Evolutionary conservation across 345 rosid species (phyloP).

Genomic region (Pistacia atlantica): DNA sequence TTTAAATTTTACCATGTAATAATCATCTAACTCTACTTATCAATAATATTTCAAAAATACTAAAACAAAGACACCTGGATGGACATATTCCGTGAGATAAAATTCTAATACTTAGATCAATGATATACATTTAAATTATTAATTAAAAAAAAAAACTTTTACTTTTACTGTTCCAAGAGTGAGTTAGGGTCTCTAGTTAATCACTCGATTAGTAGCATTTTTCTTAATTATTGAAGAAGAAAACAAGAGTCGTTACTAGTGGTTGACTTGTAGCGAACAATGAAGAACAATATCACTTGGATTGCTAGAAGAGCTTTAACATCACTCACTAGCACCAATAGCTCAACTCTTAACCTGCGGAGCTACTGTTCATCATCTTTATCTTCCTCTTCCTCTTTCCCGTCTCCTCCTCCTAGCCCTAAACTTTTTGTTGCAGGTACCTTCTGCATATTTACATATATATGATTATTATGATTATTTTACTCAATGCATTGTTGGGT

Average conservation of each 20-base stretch:
- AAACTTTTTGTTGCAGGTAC: conserved; percentile 72
- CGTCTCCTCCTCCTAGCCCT: conserved; percentile 40
- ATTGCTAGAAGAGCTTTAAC: conserved; percentile 28
- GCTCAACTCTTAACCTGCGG: conserved; percentile 14
- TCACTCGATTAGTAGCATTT: background rate
- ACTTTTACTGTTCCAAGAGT: too few relatives aligned
- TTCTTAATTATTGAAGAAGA: background rate
- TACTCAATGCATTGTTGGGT: conserved; percentile 13
- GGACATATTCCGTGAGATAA: too few relatives aligned
- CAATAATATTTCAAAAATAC: too few relatives aligned
- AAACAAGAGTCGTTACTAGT: background rate
- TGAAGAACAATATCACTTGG: conserved; percentile 24
- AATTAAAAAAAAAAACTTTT: too few relatives aligned
- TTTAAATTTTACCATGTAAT: too few relatives aligned
- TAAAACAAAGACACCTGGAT: too few relatives aligned
- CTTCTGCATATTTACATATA: background rate
- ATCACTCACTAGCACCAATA: background rate
- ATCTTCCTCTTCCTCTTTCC: conserved; percentile 7
- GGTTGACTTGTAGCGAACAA: background rate
- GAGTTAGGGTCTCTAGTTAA: too few relatives aligned
- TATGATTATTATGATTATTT: background rate
- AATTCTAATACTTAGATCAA: too few relatives aligned
- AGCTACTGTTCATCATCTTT: conserved; percentile 24
- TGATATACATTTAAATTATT: too few relatives aligned
- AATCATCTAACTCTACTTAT: too few relatives aligned